Evolutionary conservation across 1,284 basidiomycete genomes (phyloP).

Genomic region (Boletus sp.): DNA sequence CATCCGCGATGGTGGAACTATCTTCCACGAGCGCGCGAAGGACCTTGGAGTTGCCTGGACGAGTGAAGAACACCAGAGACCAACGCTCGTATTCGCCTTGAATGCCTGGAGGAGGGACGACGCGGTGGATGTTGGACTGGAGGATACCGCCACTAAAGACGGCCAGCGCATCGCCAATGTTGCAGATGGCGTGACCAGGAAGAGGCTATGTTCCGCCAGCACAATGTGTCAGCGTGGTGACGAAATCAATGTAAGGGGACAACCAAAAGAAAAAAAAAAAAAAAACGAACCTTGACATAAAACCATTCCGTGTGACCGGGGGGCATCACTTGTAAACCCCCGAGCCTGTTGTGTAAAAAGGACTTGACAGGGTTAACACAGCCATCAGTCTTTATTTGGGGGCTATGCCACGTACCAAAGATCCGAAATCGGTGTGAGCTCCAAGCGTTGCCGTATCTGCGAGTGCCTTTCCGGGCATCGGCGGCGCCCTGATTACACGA

Average conservation of each 20-base stretch:
- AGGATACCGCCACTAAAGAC: conserved; percentile 58
- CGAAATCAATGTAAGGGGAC: neutral
- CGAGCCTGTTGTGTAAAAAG: conserved; percentile 65
- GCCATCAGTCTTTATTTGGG: neutral
- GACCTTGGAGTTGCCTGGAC: conserved; percentile 50
- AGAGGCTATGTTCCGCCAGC: conserved; percentile 42
- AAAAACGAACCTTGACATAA: conserved; percentile 51
- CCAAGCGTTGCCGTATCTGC: conserved; percentile 40
- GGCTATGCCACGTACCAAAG: conserved; percentile 33
- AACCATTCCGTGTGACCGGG: conserved; percentile 64
- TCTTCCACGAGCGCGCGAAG: conserved; percentile 48
- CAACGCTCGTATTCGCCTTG: conserved; percentile 48
- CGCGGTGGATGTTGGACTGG: conserved; percentile 53
- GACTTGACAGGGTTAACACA: conserved; percentile 36
- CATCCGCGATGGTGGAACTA: conserved; percentile 44
- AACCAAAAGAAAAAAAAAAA: neutral
- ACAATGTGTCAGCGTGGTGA: neutral
- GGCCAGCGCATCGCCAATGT: conserved; percentile 55
- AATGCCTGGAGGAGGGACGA: conserved; percentile 43
- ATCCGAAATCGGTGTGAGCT: conserved; percentile 57
- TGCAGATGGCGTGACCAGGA: conserved; percentile 57
- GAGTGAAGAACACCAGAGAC: conserved; percentile 61
- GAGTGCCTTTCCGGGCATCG: conserved; percentile 26
- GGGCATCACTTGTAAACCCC: conserved; percentile 67
- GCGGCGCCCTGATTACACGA: conserved; percentile 51